Evolutionary conservation across 1,139 yeast genomes (phyloP).

Genomic region (Blastobotrys arbuscula): DNA sequence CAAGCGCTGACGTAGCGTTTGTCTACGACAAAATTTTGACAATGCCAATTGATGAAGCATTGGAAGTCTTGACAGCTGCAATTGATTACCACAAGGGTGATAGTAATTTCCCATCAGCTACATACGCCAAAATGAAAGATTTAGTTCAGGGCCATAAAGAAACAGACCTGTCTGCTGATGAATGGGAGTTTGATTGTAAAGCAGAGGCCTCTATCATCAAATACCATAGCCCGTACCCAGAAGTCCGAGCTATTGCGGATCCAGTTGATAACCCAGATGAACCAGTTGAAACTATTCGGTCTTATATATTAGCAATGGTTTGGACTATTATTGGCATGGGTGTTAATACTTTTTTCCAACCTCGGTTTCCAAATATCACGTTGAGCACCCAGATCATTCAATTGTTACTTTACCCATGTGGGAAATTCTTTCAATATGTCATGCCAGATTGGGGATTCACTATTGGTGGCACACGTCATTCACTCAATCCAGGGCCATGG

Average conservation of each 20-base stretch:
- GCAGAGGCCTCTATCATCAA: conserved; percentile 45
- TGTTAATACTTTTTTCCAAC: conserved; percentile 52
- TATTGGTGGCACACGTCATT: conserved; percentile 36
- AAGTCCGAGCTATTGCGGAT: conserved; percentile 52
- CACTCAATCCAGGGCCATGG: conserved; percentile 62
- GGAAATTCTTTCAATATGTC: conserved; percentile 32
- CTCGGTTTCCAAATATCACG: conserved; percentile 48
- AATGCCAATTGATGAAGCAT: conserved; percentile 39
- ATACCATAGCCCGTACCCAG: conserved; percentile 58
- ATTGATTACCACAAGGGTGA: conserved; percentile 43
- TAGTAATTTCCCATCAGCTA: conserved; percentile 42
- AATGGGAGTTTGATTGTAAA: conserved; percentile 30
- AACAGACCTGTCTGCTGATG: conserved; percentile 27
- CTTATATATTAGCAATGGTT: conserved; percentile 48
- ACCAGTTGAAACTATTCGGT: conserved; percentile 53
- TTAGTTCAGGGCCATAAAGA: conserved; percentile 18
- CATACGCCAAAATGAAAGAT: conserved; percentile 16
- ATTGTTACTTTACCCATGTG: conserved; percentile 54
- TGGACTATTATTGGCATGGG: conserved; percentile 55
- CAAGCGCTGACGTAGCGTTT: conserved; percentile 24
- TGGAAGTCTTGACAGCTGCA: conserved; percentile 39
- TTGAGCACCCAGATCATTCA: conserved; percentile 48
- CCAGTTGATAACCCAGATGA: conserved; percentile 44
- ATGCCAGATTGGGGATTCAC: conserved; percentile 49
- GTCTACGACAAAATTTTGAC: conserved; percentile 39